Percentiles rank a stretch among this genome's conserved stretches.
Conservation (phyloP, 1,139 yeast genomes). For the Yamadazyma siamensis region DNA sequence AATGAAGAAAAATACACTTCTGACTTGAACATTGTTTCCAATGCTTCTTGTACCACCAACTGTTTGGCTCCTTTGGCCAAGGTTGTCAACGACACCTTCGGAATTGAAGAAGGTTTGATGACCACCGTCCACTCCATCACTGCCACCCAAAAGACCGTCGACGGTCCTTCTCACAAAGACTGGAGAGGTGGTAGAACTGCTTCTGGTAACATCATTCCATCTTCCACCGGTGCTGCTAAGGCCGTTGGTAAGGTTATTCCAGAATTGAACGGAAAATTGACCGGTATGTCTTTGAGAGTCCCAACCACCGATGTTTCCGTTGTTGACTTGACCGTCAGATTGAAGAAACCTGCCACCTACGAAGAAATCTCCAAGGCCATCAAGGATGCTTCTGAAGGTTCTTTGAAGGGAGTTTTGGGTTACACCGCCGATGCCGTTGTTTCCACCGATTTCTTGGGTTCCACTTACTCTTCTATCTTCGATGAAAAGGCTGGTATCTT, state of each 20-base stretch:
- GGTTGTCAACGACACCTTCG: constrained; percentile 75
- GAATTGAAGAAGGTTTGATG: constrained; percentile 85
- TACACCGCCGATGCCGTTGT: constrained; percentile 88
- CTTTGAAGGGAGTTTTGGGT: constrained; percentile 71
- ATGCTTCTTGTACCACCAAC: constrained; percentile 90
- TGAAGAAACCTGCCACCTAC: constrained; percentile 66
- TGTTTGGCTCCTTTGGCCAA: constrained; percentile 88
- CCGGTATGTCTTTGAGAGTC: constrained; percentile 86
- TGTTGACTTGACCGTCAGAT: constrained; percentile 46
- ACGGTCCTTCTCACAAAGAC: constrained; percentile 91
- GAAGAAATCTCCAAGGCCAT: constrained; percentile 72
- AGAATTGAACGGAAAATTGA: constrained; percentile 81
- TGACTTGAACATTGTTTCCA: constrained; percentile 70
- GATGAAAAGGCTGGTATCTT: constrained; percentile 85
- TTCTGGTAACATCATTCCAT: constrained; percentile 85
- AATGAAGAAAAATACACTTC: constrained; percentile 70
- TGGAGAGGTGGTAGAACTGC: constrained; percentile 96
- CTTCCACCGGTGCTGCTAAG: constrained; percentile 92
- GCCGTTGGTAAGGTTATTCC: constrained; percentile 92
- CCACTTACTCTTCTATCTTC: constrained; percentile 74
- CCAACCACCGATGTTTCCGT: constrained; percentile 87
- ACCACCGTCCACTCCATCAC: constrained; percentile 90
- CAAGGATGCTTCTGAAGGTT: constrained; percentile 68
- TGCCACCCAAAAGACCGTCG: constrained; percentile 88
- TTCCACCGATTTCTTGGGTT: constrained; percentile 79